Conservation (phyloP, 208 protist species). For the Leishmania martiniquensis region DNA sequence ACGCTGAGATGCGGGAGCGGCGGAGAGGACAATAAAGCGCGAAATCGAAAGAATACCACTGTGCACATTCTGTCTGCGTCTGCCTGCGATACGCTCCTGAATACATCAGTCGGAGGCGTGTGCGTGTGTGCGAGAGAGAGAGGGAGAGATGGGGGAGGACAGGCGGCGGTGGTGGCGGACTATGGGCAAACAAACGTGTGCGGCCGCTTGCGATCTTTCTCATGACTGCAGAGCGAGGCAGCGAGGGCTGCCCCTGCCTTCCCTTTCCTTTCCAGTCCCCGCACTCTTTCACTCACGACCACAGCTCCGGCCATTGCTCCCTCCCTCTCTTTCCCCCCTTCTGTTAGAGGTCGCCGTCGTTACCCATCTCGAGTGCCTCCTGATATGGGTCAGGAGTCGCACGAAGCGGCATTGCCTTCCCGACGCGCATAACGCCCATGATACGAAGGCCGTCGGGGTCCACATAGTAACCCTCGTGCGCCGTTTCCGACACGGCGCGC, state of each 20-base stretch:
- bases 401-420: slow-evolving; percentile 31
- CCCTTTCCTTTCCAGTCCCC: not conserved
- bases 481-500: slow-evolving; percentile 23
- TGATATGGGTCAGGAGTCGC: slow-evolving; percentile 22
- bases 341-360: slow-evolving; percentile 34
- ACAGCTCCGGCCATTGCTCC: not conserved
- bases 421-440: slow-evolving; percentile 42
- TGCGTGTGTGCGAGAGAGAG: not conserved
- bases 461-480: slow-evolving; percentile 38
- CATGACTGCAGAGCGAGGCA: not conserved
- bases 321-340: no score
- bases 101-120: not conserved
- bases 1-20: not conserved
- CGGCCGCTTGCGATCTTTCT: not conserved
- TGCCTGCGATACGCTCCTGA: not conserved
- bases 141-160: not conserved
- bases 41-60: not conserved
- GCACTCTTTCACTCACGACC: not conserved
- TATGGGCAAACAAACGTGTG: not conserved
- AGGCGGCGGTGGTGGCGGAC: not conserved
- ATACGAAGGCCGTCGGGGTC: slow-evolving; percentile 37
- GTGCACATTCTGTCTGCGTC: not conserved
- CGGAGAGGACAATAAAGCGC: not conserved
- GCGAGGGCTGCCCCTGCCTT: not conserved
- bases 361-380: slow-evolving; percentile 17